Evolutionary conservation across 1,284 basidiomycete species (phyloP).

Genomic region (Ceraceosorus guamensis): DNA sequence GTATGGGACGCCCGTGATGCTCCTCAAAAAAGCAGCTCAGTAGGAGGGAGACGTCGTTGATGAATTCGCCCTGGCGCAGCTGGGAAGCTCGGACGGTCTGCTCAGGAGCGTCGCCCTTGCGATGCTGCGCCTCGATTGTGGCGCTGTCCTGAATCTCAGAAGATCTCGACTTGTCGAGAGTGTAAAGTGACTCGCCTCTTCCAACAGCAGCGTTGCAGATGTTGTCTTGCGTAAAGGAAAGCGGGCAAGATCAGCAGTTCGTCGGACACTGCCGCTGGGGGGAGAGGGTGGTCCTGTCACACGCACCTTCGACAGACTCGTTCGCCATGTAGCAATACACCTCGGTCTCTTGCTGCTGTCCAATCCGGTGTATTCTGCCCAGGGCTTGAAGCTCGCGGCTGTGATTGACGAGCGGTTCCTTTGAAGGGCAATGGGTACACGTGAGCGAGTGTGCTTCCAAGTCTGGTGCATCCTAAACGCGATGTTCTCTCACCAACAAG

Average conservation of each 20-base stretch:
- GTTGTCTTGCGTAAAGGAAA: neutral
- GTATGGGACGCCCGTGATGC: neutral
- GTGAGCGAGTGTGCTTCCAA: no score
- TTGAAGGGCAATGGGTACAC: no score
- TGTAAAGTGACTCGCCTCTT: slow-evolving; percentile 6
- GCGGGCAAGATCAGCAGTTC: neutral
- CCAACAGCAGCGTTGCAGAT: slow-evolving; percentile 3
- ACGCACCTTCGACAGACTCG: slow-evolving; percentile 39
- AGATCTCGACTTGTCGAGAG: slow-evolving; percentile 13
- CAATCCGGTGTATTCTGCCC: slow-evolving; percentile 41
- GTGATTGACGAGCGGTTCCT: slow-evolving; percentile 40
- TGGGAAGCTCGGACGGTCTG: neutral
- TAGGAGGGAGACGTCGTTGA: slow-evolving; percentile 25
- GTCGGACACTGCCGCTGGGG: slow-evolving; percentile 21
- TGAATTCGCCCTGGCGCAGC: slow-evolving; percentile 22
- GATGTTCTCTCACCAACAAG: slow-evolving; percentile 21
- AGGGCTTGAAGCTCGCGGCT: slow-evolving; percentile 41
- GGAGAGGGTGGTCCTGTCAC: no score
- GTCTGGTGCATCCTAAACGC: no score
- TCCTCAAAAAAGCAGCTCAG: slow-evolving; percentile 31
- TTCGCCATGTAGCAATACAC: slow-evolving; percentile 37
- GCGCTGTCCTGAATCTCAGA: slow-evolving; percentile 14
- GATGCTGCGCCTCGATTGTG: slow-evolving; percentile 8
- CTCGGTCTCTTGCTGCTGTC: slow-evolving; percentile 32
- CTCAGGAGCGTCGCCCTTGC: slow-evolving; percentile 1